Conservation (phyloP, 371 early-diverging fungal species). For the Apophysomyces variabilis region DNA sequence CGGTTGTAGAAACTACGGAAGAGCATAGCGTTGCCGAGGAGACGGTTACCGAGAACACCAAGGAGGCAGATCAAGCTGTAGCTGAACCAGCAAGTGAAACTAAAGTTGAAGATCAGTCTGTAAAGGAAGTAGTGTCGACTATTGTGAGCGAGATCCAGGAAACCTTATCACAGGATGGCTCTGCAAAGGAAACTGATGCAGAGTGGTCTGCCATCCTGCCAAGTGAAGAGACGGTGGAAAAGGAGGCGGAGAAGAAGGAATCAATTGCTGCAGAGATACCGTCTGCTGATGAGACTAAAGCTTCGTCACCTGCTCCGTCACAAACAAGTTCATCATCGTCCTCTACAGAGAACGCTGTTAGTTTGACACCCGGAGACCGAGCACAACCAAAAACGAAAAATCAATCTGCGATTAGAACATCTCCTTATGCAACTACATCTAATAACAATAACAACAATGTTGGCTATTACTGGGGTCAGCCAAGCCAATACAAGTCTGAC, state of each 20-base stretch:
- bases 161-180: background rate
- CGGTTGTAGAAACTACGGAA: background rate
- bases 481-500: background rate
- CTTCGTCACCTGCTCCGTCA: conserved; percentile 6
- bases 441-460: conserved; percentile 6
- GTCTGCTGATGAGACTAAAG: background rate
- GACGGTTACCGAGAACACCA: no score
- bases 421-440: background rate
- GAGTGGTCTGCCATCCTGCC: conserved; percentile 4
- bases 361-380: conserved; percentile 2
- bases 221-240: background rate
- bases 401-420: conserved; percentile 1
- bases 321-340: conserved; percentile 1
- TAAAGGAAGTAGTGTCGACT: background rate
- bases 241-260: conserved; percentile 1
- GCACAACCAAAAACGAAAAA: background rate
- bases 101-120: background rate
- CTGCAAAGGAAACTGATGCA: background rate
- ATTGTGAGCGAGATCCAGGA: conserved; percentile 9
- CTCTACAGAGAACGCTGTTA: background rate
- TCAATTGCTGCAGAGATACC: background rate
- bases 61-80: background rate
- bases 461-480: conserved; percentile 4
- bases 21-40: background rate
- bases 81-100: background rate